Evolutionary conservation across 129 eudicot genomes (phyloP).

Genomic region (Smallanthus sonchifolius): DNA sequence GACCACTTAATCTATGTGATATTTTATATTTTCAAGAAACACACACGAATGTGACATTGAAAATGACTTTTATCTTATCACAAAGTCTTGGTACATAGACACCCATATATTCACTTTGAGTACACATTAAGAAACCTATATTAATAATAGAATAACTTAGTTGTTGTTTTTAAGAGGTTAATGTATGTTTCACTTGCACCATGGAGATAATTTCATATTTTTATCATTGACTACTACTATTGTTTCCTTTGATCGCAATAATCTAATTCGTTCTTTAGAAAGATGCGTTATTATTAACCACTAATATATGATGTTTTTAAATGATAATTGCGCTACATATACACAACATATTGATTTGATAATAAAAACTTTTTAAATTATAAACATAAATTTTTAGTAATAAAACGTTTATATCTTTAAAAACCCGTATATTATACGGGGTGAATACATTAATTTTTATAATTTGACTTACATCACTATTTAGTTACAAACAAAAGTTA

Average conservation of each 20-base stretch:
- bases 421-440: no score
- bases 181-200: slow-evolving; percentile 15
- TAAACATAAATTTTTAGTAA: no score
- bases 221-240: not conserved
- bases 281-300: not conserved
- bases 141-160: not conserved
- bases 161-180: not conserved
- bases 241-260: not conserved
- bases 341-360: no score
- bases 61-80: slow-evolving; percentile 3
- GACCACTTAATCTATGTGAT: not conserved
- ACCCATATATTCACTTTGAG: slow-evolving; percentile 16
- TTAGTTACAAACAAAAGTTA: no score
- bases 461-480: no score
- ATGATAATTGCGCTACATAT: no score
- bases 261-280: no score
- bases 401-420: no score
- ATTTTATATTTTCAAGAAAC: slow-evolving; percentile 1
- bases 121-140: slow-evolving; percentile 9
- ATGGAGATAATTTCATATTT: not conserved
- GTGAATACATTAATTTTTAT: no score
- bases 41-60: not conserved
- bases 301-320: no score
- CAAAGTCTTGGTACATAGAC: slow-evolving; percentile 10
- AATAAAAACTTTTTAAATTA: no score